Evolutionary conservation across 2,329 filamentous ascomycete species (phyloP).

Genomic region (Clonostachys rhizophaga): DNA sequence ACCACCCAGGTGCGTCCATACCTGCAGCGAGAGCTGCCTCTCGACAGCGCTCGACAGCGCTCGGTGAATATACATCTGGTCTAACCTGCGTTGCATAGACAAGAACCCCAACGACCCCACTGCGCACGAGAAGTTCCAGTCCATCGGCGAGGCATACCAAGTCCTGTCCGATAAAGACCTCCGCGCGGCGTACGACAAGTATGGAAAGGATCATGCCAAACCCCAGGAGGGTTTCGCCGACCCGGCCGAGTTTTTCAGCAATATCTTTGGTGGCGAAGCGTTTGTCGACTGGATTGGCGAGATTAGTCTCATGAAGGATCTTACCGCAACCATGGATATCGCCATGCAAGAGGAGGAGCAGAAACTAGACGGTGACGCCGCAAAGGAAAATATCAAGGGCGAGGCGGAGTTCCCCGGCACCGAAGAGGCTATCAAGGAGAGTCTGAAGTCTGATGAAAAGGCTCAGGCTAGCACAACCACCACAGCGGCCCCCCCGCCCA

Average conservation of each 20-base stretch:
- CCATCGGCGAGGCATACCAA: constrained; percentile 69
- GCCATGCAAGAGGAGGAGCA: constrained; percentile 78
- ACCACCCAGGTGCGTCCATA: constrained; percentile 68
- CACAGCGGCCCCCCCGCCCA: constrained; percentile 20
- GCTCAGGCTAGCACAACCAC: constrained; percentile 12
- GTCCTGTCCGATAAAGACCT: constrained; percentile 85
- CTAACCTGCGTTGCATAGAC: constrained; percentile 45
- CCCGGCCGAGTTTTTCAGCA: constrained; percentile 94
- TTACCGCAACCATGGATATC: constrained; percentile 98
- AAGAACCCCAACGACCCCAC: constrained; percentile 97
- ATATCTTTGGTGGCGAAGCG: constrained; percentile 95
- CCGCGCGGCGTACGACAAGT: constrained; percentile 91
- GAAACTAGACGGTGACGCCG: constrained; percentile 45
- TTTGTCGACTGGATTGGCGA: constrained; percentile 97
- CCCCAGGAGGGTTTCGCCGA: constrained; percentile 92
- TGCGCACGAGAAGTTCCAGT: constrained; percentile 91
- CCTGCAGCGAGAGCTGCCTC: neutral
- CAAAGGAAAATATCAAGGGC: constrained; percentile 7
- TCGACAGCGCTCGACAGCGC: no score
- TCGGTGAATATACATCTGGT: constrained; percentile 5
- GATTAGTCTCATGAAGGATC: constrained; percentile 97
- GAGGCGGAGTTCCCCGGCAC: constrained; percentile 52
- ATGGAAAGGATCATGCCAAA: constrained; percentile 90
- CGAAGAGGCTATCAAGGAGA: constrained; percentile 52
- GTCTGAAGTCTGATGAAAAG: constrained; percentile 35